Base-by-base conservation (phyloP, 2,329 filamentous ascomycete species). In the Fusarium setosum region DNA sequence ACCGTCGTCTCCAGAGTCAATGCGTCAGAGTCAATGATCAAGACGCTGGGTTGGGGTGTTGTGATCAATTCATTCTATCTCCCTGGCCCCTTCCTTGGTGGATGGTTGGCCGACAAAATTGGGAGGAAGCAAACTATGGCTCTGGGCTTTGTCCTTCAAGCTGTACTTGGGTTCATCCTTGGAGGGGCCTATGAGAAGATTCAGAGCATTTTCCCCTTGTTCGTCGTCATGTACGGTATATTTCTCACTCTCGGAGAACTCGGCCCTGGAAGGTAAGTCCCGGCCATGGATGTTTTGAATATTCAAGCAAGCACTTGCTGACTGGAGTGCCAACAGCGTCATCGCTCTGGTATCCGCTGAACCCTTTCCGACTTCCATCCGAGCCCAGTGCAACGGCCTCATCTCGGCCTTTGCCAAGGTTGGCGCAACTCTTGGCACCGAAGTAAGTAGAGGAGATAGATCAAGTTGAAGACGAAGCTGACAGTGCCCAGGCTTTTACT, bases 21-120 rank as follows among this genome's bases (percentile, higher is more conserved):
- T 34, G 63, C 78, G 0, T 71, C 75, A 12, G 75, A 80, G 29
- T 79, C 75, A 11, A 71, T 81, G 1, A 71, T 78, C 6, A 75
- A 80, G 65, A 79, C 74, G 35, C 64, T 83, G 29, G 80, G 80
- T 15, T 81, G 77, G 75, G 76, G 81, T 44, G 76, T 78, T 0
- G 75, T 83, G 0, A 80, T 84, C 65, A 84, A 83, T 61, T 81
- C 76, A 68, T 84, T 85, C 65, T 82, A 82, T 52, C 70, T 84
- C 5, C 82, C 82, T 0, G 82, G 82, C 0, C 77, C 76, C 6
- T 75, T 85, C 21, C 21, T 83, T 4, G 83, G 83, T 5, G 83
- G 81, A 1, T 76, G 77, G 12, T 73, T 85, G 1, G 80, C 78
- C 40, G 83, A 85, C 63, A 76, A 72, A 26, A 82, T 85, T 26